Evolutionary conservation across 257 asterid genomes (phyloP), one percentile per base, ranked within the genome.

Genomic region (Asclepias syriaca): DNA sequence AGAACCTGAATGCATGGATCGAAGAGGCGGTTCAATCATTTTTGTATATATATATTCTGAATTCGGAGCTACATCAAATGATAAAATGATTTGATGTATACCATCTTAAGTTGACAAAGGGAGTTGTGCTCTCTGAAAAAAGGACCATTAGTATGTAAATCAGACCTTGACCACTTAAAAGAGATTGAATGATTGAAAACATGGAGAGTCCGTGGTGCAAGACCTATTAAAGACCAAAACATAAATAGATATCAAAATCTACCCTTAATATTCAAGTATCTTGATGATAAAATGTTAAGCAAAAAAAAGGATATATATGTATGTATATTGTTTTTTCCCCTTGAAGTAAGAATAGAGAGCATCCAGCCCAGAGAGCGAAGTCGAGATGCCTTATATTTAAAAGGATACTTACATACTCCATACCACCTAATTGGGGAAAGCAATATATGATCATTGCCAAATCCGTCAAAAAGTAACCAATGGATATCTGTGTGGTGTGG

Each of bases 51-150:
- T 22, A 24, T 34, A 16, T 22, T 37, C 6, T 63, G 49, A 7
- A 34, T 34, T 34, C 7, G 64, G 65, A 7, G 27, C 29, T 68
- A 68, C 21, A 22, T 37, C 1, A 11, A 40, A 11, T 3, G 68
- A 5, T 43, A 72, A 21, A 43, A 39, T 24, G 24, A 37, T 45
- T 45, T 55, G 49, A 24, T 64, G 81, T 79, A 91, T 79, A 91
- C 99, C 99, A 94, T 94, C 99, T 87, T 46, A 91, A 76, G 79
- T 94, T 94, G 70, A 94, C 92, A 77, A 85, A 91, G 9, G 99
- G 99, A 55, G 99, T 94, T 45, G 99, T 94, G 88, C 70, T 74
- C 81, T 94, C 99, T n/a, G 97, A 76, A 78, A 91, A 89, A 65
- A 94, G 96, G 79, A 91, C 89, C 97, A 94, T 85, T 77, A 91